Percentiles rank a stretch among this genome's conserved stretches.
Conservation (phyloP, 1,284 basidiomycete species). For the Moesziomyces sp. region DNA sequence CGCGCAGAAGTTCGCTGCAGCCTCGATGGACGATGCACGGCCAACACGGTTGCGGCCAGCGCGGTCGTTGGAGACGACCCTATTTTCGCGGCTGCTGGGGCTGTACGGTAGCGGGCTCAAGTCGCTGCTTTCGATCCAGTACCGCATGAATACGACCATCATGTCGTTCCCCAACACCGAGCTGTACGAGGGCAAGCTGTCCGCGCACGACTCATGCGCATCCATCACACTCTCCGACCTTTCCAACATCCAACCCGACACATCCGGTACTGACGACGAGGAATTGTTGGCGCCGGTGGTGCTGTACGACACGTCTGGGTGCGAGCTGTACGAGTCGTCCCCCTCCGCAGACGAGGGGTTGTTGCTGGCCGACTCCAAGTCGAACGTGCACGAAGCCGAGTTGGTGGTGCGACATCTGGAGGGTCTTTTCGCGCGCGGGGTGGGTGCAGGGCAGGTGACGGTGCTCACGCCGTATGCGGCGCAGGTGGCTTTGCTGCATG, state of each 20-base stretch:
- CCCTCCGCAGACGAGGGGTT: constrained; percentile 20
- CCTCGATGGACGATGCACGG: neutral
- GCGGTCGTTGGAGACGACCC: constrained; percentile 82
- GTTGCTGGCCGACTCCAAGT: constrained; percentile 69
- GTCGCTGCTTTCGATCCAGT: constrained; percentile 77
- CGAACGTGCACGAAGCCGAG: constrained; percentile 91
- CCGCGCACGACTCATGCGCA: constrained; percentile 78
- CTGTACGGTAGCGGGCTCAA: constrained; percentile 88
- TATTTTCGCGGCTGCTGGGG: constrained; percentile 88
- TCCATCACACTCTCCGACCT: constrained; percentile 79
- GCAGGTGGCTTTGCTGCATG: constrained; percentile 72
- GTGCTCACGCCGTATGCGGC: constrained; percentile 83
- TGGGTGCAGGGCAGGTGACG: constrained; percentile 81
- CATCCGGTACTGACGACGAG: constrained; percentile 72
- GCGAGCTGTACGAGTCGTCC: constrained; percentile 49
- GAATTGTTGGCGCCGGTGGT: constrained; percentile 81
- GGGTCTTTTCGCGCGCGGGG: constrained; percentile 78
- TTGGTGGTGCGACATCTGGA: constrained; percentile 85
- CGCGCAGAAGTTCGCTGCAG: constrained; percentile 7
- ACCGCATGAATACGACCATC: constrained; percentile 85
- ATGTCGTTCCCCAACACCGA: constrained; percentile 85
- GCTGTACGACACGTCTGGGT: constrained; percentile 80
- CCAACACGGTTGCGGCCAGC: constrained; percentile 73
- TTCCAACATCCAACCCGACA: constrained; percentile 69
- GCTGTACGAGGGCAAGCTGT: constrained; percentile 81